These are phyloP conservation scores for Exophiala sp. DNA, from an alignment of 2,329 filamentous ascomycete genomes.

Conservation along the genomic window DNA sequence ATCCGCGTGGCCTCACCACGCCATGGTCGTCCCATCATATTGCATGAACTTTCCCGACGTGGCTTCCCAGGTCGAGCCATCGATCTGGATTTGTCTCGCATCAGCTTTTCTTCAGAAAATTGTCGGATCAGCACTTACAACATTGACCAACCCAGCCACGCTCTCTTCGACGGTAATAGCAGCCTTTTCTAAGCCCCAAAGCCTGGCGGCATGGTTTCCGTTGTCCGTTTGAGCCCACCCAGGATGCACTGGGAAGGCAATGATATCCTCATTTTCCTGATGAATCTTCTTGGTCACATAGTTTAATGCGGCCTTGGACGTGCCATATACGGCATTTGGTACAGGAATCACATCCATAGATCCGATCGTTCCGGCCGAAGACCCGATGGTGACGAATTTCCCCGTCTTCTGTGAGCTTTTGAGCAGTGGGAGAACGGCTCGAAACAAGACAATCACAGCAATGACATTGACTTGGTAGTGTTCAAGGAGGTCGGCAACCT, in stretches of 20 bases:
- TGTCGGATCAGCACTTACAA: slow-evolving; percentile 9
- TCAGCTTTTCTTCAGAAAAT: slow-evolving; percentile 1
- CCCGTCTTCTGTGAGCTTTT: slow-evolving; percentile 24
- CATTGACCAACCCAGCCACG: slow-evolving; percentile 20
- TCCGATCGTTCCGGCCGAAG: slow-evolving; percentile 5
- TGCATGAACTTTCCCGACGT: slow-evolving; percentile 18
- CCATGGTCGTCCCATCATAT: slow-evolving; percentile 12
- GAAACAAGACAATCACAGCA: slow-evolving; percentile 44
- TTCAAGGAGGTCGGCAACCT: slow-evolving; percentile 24
- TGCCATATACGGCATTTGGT: slow-evolving; percentile 36
- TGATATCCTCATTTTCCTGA: slow-evolving; percentile 33
- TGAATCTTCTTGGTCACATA: slow-evolving; percentile 37
- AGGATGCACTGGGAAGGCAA: slow-evolving; percentile 14
- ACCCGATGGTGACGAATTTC: slow-evolving; percentile 18
- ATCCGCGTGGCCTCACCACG: slow-evolving; percentile 6
- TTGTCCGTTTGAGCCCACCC: slow-evolving; percentile 28
- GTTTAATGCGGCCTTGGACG: slow-evolving; percentile 43
- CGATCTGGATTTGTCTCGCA: slow-evolving; percentile 14
- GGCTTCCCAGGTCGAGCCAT: slow-evolving; percentile 16
- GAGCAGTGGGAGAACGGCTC: slow-evolving; percentile 44
- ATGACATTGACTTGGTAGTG: slow-evolving; percentile 36
- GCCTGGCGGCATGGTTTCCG: slow-evolving; percentile 24
- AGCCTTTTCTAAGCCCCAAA: slow-evolving; percentile 23
- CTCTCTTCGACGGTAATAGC: slow-evolving; percentile 27
- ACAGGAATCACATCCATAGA: background rate